phyloP scores from a whole-genome alignment of 169 alveolate genomes.

The Plasmodium cynomolgi region DNA sequence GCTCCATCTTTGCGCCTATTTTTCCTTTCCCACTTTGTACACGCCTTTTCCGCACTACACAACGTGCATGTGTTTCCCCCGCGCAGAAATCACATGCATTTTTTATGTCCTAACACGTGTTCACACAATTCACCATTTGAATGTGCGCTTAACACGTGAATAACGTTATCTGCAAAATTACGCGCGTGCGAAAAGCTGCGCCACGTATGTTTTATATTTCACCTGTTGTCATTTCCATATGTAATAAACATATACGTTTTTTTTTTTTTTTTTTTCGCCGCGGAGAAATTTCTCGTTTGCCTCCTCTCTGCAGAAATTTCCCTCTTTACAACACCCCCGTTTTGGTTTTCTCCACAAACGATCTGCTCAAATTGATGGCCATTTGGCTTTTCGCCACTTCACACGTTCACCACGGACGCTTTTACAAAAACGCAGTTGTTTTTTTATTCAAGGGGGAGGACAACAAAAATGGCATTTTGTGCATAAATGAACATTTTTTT shows the following conservation, averaged over 20 bases:
- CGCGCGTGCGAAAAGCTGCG: neutral
- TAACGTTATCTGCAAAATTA: neutral
- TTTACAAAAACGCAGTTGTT: neutral
- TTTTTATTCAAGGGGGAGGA: neutral
- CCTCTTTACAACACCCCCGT: neutral
- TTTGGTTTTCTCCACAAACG: neutral
- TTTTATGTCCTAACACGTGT: neutral
- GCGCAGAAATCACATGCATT: neutral
- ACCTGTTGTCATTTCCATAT: neutral
- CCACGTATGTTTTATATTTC: neutral
- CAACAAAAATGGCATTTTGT: neutral
- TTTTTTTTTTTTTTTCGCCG: neutral
- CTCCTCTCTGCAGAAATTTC: neutral
- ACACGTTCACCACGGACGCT: neutral
- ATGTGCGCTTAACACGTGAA: neutral
- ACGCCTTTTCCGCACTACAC: neutral
- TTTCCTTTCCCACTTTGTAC: neutral
- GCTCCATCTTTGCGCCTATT: neutral
- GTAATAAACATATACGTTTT: neutral
- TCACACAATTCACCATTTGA: neutral
- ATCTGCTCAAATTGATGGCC: neutral
- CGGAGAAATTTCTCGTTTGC: neutral
- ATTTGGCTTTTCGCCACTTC: neutral
- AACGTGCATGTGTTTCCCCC: neutral
- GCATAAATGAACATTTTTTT: neutral